These are phyloP conservation scores for Pythium utonaiense DNA, from an alignment of 352 stramenopile species.

Conservation along the genomic window DNA sequence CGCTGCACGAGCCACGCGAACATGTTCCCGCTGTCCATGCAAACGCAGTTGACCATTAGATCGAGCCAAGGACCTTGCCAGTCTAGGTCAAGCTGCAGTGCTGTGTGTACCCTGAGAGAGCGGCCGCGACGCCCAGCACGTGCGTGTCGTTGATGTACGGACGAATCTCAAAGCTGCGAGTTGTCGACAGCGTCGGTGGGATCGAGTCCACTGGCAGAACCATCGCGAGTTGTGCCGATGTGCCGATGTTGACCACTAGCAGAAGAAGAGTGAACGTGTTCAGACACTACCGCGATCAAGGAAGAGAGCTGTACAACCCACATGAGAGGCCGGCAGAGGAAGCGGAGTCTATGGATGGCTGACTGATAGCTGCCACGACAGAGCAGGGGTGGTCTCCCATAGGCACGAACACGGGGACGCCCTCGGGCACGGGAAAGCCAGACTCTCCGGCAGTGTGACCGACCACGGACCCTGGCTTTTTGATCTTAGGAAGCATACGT, in stretches of 20 bases:
- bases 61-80: too few relatives aligned
- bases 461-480: slow-evolving; percentile 45
- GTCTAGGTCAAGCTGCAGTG: too few relatives aligned
- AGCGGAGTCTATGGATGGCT: slow-evolving; percentile 4
- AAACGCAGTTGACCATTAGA: not conserved
- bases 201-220: slow-evolving; percentile 35
- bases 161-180: slow-evolving; percentile 64
- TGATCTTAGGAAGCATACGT: slow-evolving; percentile 57
- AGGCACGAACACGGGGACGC: slow-evolving; percentile 44
- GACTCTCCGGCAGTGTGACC: slow-evolving; percentile 29
- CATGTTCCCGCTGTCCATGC: slow-evolving; percentile 51
- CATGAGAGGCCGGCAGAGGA: not conserved
- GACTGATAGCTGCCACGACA: slow-evolving; percentile 46
- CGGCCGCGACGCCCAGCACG: slow-evolving; percentile 66
- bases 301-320: not conserved
- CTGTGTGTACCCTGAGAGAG: slow-evolving; percentile 62
- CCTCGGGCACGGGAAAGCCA: slow-evolving; percentile 25
- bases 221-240: slow-evolving; percentile 75
- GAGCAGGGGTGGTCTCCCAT: slow-evolving; percentile 83
- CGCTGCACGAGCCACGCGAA: slow-evolving; percentile 64
- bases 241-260: slow-evolving; percentile 79
- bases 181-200: not conserved
- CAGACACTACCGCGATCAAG: too few relatives aligned
- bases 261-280: not conserved
- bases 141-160: slow-evolving; percentile 57